Evolutionary conservation across 2,329 filamentous ascomycete species (phyloP).

Genomic region (Neocucurbitaria cava): DNA sequence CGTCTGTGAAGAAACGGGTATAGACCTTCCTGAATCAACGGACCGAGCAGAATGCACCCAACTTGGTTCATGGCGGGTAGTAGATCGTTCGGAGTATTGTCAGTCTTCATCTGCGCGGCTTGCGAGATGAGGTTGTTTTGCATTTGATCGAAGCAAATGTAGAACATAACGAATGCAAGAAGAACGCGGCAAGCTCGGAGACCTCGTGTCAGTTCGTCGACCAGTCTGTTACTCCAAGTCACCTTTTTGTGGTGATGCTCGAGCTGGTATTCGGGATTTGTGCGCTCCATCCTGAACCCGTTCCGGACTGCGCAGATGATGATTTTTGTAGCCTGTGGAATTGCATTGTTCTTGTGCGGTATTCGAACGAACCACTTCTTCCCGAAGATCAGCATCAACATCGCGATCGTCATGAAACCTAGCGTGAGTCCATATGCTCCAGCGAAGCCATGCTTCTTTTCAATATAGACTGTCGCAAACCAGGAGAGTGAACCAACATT

Average conservation of each 20-base stretch:
- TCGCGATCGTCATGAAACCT: constrained; percentile 68
- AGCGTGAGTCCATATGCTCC: constrained; percentile 68
- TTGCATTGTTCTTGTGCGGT: constrained; percentile 29
- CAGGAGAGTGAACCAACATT: constrained; percentile 75
- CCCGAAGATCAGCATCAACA: constrained; percentile 59
- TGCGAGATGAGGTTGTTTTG: constrained; percentile 49
- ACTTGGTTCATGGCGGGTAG: constrained; percentile 41
- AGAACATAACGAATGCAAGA: constrained; percentile 44
- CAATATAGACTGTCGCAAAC: constrained; percentile 69
- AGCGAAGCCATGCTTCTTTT: constrained; percentile 71
- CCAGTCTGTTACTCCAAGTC: constrained; percentile 34
- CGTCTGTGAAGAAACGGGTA: constrained; percentile 38
- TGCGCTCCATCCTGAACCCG: constrained; percentile 34
- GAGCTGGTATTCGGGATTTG: constrained; percentile 35
- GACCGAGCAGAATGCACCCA: constrained; percentile 42
- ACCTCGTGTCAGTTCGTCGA: constrained; percentile 38
- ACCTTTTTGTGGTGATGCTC: constrained; percentile 27
- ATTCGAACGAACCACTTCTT: constrained; percentile 25
- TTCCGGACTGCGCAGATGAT: constrained; percentile 35
- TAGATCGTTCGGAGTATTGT: constrained; percentile 46
- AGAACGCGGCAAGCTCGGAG: constrained; percentile 43
- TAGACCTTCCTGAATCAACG: constrained; percentile 37
- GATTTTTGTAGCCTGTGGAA: constrained; percentile 34
- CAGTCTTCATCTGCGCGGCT: constrained; percentile 44
- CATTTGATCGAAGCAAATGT: constrained; percentile 50